phyloP scores from a whole-genome alignment of 2,329 filamentous ascomycete species.

The Pseudogymnoascus sp. region DNA sequence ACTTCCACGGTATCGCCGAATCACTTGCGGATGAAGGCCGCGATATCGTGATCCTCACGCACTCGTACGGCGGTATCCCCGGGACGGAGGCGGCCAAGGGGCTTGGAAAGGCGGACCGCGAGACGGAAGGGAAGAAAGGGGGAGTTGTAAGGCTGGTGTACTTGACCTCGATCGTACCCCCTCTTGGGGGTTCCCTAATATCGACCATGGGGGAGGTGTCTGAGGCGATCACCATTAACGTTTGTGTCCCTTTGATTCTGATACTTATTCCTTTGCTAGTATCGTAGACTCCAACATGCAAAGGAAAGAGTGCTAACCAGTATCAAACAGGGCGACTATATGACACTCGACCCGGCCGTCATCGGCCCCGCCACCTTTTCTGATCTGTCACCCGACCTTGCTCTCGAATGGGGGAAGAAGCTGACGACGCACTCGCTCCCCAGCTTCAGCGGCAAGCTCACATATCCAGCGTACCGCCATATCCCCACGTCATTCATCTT shows the following conservation, averaged over 20 bases:
- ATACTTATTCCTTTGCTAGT: not conserved
- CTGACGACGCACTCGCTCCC: not conserved
- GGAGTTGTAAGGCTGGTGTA: constrained; percentile 23
- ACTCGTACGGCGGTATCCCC: constrained; percentile 33
- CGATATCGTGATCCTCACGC: constrained; percentile 31
- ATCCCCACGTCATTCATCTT: not conserved
- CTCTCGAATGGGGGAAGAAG: not conserved
- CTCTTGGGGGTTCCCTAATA: constrained; percentile 11
- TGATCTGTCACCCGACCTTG: not conserved
- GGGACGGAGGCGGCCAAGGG: constrained; percentile 29
- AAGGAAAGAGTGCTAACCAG: not conserved
- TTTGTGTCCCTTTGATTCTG: not conserved
- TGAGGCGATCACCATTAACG: not conserved
- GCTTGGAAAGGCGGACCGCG: constrained; percentile 27
- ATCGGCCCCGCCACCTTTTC: not conserved
- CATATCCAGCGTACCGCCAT: not conserved
- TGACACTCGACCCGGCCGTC: not conserved
- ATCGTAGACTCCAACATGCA: not conserved
- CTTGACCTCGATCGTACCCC: constrained; percentile 15
- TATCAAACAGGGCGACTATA: not conserved
- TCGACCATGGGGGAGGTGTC: not conserved
- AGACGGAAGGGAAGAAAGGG: constrained; percentile 29
- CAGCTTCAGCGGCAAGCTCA: not conserved
- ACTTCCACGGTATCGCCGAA: constrained; percentile 27
- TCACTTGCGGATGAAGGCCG: constrained; percentile 30